Conservation (phyloP, 2,329 filamentous ascomycete species). For the Sphaerulina vaccinii region DNA sequence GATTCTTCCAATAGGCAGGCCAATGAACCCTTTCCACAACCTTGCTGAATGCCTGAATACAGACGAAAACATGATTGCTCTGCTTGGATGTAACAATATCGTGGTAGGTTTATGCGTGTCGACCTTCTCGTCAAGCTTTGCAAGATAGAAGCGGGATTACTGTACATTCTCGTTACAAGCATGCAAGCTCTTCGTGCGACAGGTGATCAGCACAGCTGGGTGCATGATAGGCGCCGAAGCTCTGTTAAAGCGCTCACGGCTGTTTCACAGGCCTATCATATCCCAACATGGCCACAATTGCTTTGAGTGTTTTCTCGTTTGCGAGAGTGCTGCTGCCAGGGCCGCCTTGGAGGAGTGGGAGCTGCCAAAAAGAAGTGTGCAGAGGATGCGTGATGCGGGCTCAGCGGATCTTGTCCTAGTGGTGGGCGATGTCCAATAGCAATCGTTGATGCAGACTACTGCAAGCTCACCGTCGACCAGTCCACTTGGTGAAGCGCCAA, state of each 20-base stretch:
- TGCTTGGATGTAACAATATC: too few species aligned
- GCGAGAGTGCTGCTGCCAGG: background rate
- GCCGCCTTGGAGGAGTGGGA: background rate
- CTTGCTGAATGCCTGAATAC: too few species aligned
- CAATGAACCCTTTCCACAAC: too few species aligned
- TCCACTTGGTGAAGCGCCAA: conserved; percentile 8
- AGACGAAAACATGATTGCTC: background rate
- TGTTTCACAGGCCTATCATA: conserved; percentile 14
- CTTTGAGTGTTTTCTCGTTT: background rate
- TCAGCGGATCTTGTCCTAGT: conserved; percentile 16
- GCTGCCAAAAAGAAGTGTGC: background rate
- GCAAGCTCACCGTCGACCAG: conserved; percentile 10
- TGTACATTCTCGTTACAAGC: background rate
- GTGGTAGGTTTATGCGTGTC: background rate
- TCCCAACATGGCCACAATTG: background rate
- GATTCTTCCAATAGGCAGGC: background rate
- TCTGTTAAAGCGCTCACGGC: background rate
- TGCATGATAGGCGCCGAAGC: conserved; percentile 14
- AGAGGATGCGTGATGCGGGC: background rate
- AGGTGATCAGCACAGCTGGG: conserved; percentile 14
- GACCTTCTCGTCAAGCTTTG: background rate
- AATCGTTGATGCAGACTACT: conserved; percentile 14
- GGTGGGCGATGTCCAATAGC: conserved; percentile 12
- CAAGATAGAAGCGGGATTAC: conserved; percentile 2
- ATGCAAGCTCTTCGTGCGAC: conserved; percentile 3